phyloP scores from a whole-genome alignment of 345 rosid species.

The Kandelia obovata region DNA sequence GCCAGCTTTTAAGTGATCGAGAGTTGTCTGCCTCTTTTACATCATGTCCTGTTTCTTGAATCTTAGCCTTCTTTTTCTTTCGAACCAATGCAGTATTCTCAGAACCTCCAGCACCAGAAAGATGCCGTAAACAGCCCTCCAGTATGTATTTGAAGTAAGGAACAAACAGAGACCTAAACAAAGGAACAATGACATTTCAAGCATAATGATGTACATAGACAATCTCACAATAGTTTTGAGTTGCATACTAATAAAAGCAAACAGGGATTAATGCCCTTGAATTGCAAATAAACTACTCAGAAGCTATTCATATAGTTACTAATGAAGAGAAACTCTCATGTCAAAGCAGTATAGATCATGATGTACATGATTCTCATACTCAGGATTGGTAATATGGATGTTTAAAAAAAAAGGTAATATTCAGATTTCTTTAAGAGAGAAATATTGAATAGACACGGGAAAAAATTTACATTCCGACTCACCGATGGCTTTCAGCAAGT shows the following conservation, averaged over 20 bases:
- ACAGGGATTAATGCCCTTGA: not conserved
- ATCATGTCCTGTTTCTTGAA: conserved; percentile 39
- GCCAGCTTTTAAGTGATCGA: conserved; percentile 58
- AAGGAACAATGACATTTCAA: conserved; percentile 6
- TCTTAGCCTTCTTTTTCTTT: conserved; percentile 81
- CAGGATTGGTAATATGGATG: no score
- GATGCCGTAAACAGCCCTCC: conserved; percentile 59
- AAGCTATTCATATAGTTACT: not conserved
- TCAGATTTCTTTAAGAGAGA: no score
- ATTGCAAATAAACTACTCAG: not conserved
- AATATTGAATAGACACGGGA: not conserved
- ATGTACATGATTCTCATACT: not conserved
- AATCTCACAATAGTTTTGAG: not conserved
- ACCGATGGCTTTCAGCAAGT: conserved; percentile 88
- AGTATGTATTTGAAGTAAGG: conserved; percentile 82
- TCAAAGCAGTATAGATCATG: not conserved
- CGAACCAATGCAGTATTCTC: conserved; percentile 35
- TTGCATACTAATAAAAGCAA: not conserved
- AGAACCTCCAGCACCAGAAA: conserved; percentile 38
- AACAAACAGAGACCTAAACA: conserved; percentile 80
- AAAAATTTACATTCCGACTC: conserved; percentile 16
- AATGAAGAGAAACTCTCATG: not conserved
- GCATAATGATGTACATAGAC: not conserved
- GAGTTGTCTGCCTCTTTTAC: conserved; percentile 20
- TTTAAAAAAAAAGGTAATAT: no score